Percentiles rank a stretch among this genome's conserved stretches.
Conservation (phyloP, 495 filamentous ascomycete species). For the Corynascus novoguineensis region DNA sequence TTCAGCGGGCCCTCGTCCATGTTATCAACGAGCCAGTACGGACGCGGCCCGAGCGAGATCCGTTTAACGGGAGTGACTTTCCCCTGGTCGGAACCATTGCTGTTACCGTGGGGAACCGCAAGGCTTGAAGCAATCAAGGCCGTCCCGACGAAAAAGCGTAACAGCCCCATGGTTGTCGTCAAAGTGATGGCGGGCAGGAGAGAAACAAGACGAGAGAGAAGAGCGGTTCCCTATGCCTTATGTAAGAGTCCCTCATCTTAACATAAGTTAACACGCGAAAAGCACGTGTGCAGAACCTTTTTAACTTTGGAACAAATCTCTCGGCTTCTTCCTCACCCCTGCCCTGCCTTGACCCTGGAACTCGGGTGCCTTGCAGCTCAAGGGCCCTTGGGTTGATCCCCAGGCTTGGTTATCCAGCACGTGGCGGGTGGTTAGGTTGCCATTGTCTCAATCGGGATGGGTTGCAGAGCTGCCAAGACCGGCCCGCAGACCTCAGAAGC, state of each 20-base stretch:
- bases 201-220: too few relatives aligned
- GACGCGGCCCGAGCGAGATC: conserved; percentile 52
- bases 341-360: too few relatives aligned
- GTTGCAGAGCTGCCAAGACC: neutral
- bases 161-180: too few relatives aligned
- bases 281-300: neutral
- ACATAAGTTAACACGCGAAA: too few relatives aligned
- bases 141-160: neutral
- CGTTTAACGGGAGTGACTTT: conserved; percentile 25
- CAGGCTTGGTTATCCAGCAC: neutral
- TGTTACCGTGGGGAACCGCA: conserved; percentile 16
- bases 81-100: conserved; percentile 10
- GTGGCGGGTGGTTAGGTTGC: neutral
- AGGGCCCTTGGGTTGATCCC: too few relatives aligned
- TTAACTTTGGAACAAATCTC: too few relatives aligned
- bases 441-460: neutral
- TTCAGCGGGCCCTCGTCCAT: conserved; percentile 56
- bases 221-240: too few relatives aligned
- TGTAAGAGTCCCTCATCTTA: too few relatives aligned
- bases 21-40: conserved; percentile 54
- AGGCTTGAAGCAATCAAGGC: conserved; percentile 10
- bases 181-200: neutral
- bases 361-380: neutral
- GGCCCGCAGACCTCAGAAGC: neutral
- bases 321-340: neutral